Conservation (phyloP, 345 rosid genomes). For the Clausena lansium region DNA sequence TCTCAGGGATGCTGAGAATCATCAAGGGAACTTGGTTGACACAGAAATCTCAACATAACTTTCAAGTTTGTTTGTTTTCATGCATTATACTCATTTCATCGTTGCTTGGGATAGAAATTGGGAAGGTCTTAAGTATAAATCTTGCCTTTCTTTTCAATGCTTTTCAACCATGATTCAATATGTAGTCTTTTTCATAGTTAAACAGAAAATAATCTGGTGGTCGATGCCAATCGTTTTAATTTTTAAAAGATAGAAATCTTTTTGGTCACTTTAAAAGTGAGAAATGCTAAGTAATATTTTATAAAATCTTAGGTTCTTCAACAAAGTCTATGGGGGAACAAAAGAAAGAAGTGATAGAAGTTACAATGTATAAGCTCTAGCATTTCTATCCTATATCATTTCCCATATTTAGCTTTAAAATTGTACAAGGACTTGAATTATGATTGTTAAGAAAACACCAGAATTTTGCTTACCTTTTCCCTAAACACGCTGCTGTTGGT, state of each 20-base stretch:
- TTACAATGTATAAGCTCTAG: background rate
- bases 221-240: background rate
- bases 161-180: background rate
- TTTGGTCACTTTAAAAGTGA: too few species aligned
- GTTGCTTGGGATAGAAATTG: background rate
- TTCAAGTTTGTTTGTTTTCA: slow-evolving; percentile 6
- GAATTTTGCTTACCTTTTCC: too few species aligned
- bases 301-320: background rate
- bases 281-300: background rate
- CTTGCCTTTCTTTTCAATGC: background rate
- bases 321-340: background rate
- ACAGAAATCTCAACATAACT: background rate
- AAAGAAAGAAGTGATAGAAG: background rate
- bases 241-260: too few species aligned
- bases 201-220: background rate
- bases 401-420: background rate
- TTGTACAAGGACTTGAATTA: too few species aligned
- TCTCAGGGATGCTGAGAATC: slow-evolving; percentile 6
- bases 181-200: background rate
- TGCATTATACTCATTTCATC: background rate
- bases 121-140: background rate
- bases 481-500: too few species aligned
- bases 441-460: too few species aligned
- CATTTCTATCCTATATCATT: background rate
- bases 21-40: background rate